Evolutionary conservation across 2,329 filamentous ascomycete genomes (phyloP).

Genomic region (Aspergillus niger): DNA sequence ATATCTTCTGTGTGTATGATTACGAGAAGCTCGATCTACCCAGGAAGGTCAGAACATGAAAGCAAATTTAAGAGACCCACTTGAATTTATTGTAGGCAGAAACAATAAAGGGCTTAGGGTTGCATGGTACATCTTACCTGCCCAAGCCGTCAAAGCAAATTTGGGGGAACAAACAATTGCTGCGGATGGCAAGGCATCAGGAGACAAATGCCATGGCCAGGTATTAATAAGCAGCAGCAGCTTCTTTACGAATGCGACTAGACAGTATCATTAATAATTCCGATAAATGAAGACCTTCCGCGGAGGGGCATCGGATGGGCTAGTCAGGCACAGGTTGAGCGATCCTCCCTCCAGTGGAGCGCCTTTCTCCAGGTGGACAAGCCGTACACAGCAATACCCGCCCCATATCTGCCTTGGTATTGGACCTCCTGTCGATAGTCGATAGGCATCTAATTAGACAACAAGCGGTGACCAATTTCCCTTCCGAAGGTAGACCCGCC

Average conservation of each 20-base stretch:
- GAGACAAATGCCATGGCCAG: background rate
- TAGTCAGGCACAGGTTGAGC: slow-evolving; percentile 21
- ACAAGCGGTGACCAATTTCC: slow-evolving; percentile 4
- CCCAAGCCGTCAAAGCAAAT: too few relatives aligned
- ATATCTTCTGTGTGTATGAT: too few relatives aligned
- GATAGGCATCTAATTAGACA: background rate
- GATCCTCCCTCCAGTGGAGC: slow-evolving; percentile 17
- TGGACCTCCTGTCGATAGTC: background rate
- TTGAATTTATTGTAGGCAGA: too few relatives aligned
- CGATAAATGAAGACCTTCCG: slow-evolving; percentile 11
- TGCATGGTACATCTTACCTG: too few relatives aligned
- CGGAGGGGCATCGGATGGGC: slow-evolving; percentile 8
- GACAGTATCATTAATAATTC: slow-evolving; percentile 8
- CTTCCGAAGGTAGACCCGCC: slow-evolving; percentile 7
- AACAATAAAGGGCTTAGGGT: too few relatives aligned
- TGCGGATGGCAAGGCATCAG: background rate
- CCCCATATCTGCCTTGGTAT: background rate
- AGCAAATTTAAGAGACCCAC: too few relatives aligned
- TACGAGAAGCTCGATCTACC: too few relatives aligned
- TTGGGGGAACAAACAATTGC: too few relatives aligned
- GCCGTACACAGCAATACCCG: slow-evolving; percentile 4
- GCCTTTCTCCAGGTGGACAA: slow-evolving; percentile 10
- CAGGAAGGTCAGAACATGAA: too few relatives aligned
- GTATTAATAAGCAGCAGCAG: background rate
- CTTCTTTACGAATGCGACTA: background rate